Evolutionary conservation across 2,329 filamentous ascomycete genomes (phyloP), one percentile per base, ranked within the genome.

Genomic region (Paraphoma sp.): DNA sequence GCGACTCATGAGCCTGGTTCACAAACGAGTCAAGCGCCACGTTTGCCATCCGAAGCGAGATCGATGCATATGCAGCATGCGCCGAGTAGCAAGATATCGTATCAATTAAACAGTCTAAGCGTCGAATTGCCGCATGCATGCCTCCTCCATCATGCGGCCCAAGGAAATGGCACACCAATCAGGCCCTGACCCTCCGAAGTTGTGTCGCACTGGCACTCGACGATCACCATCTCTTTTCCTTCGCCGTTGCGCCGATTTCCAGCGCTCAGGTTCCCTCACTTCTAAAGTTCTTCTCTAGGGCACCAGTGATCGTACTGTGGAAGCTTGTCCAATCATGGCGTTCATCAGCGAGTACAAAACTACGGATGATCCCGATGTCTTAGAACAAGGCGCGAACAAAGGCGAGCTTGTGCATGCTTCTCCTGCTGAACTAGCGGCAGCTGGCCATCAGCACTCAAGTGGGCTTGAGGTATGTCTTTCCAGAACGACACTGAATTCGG

Each of bases 321-420:
- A 48, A 43, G 29, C 23, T 16, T 4, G 16, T 38, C 50, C 44
- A 48, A 47, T 43, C 33, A 68, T 68, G 65, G 55, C 55, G 31
- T 42, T 42, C 36, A 48, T 60, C 6, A 56, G 59, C 51, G 53
- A 48, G 3, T 52, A 60, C 38, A 64, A 64, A 33, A 50, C 45
- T 14, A 49, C 53, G 16, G 55, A 63, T 18, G 55, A 63, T 48
- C 48, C 58, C 6, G 59, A 66, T 45, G 49, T 60, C 11, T 50
- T 56, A 5, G 63, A 66, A 41, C 47, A 59, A 48, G 61, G 51
- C 36, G 62, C 60, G 2, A 45, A 42, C 29, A 52, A 51, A 10
- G 54, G 49, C 28, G 57, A 63, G 33, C 62, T 61, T 40, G 40
- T 48, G 4, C 43, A 40, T 45, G 50, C 30, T 17, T 16, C 40